A percentile compares a stretch with the other conserved stretches of the same genome.
These are phyloP conservation scores for Globisporangium lucens DNA, from an alignment of 352 stramenopile genomes.

Conservation along the genomic window DNA sequence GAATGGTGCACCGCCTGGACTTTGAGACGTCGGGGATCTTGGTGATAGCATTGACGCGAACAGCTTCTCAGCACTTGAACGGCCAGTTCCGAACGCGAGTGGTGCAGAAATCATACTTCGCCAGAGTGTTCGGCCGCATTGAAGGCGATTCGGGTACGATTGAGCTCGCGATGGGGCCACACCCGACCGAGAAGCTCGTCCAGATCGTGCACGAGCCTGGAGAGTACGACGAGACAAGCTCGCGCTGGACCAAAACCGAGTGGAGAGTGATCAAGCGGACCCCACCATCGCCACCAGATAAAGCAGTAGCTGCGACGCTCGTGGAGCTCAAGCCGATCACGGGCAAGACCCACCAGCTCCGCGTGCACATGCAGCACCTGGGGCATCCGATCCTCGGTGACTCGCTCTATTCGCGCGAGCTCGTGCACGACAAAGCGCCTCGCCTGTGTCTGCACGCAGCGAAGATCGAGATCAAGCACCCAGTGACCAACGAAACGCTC, in stretches of 20 bases:
- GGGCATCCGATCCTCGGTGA: slow-evolving; percentile 93
- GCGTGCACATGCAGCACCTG: slow-evolving; percentile 91
- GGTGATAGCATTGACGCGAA: slow-evolving; percentile 58
- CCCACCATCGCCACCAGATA: too few species aligned
- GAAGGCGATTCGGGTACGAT: slow-evolving; percentile 26
- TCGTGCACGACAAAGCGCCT: slow-evolving; percentile 36
- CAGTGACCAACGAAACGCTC: slow-evolving; percentile 33
- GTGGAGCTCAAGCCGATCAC: slow-evolving; percentile 73
- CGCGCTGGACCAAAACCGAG: slow-evolving; percentile 21
- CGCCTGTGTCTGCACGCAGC: slow-evolving; percentile 53
- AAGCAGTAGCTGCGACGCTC: slow-evolving; percentile 22
- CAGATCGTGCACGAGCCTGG: slow-evolving; percentile 36
- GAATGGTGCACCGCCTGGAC: slow-evolving; percentile 80
- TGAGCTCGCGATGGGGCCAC: slow-evolving; percentile 45
- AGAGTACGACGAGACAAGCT: slow-evolving; percentile 8
- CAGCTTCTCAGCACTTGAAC: slow-evolving; percentile 58
- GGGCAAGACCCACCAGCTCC: slow-evolving; percentile 93
- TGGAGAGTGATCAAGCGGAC: slow-evolving; percentile 16
- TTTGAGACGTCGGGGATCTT: slow-evolving; percentile 72
- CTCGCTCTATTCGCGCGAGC: slow-evolving; percentile 67
- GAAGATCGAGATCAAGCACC: slow-evolving; percentile 40
- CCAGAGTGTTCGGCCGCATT: slow-evolving; percentile 44
- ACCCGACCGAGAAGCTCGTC: slow-evolving; percentile 42
- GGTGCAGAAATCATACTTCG: slow-evolving; percentile 60
- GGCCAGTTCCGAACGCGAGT: slow-evolving; percentile 59